These are phyloP conservation scores for Cyclaneusma minus DNA, from an alignment of 2,329 filamentous ascomycete species.

Conservation along the genomic window DNA sequence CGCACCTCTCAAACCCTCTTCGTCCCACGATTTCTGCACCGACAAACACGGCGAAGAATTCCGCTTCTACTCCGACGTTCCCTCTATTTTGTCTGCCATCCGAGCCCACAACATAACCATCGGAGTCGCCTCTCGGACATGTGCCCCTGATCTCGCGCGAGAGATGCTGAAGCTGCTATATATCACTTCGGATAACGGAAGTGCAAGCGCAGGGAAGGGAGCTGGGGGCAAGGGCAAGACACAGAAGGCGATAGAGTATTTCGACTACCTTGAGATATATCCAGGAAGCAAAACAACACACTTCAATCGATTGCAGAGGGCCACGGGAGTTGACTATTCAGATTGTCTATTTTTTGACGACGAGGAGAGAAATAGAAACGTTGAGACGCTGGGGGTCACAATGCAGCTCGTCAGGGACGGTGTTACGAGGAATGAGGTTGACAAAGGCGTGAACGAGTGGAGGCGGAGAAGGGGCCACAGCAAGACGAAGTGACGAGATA, in stretches of 20 bases:
- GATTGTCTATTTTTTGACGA: conserved; percentile 97
- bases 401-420: conserved; percentile 75
- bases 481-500: too few species aligned
- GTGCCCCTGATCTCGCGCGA: conserved; percentile 61
- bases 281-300: conserved; percentile 76
- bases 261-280: conserved; percentile 51
- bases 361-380: conserved; percentile 73
- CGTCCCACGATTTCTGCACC: conserved; percentile 25
- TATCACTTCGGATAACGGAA: conserved; percentile 25
- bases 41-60: conserved; percentile 51
- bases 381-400: conserved; percentile 61
- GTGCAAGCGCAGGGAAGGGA: conserved; percentile 3
- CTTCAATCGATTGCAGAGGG: conserved; percentile 57
- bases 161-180: conserved; percentile 68
- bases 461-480: conserved; percentile 56
- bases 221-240: conserved; percentile 14
- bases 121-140: conserved; percentile 67
- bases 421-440: conserved; percentile 60
- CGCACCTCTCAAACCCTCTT: conserved; percentile 44
- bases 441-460: conserved; percentile 70
- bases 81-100: conserved; percentile 43
- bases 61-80: conserved; percentile 56
- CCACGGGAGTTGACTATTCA: conserved; percentile 54
- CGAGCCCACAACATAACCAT: conserved; percentile 33
- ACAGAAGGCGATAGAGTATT: conserved; percentile 36